phyloP scores from a whole-genome alignment of 2,329 filamentous ascomycete genomes.

The Verticillium dahliae region DNA sequence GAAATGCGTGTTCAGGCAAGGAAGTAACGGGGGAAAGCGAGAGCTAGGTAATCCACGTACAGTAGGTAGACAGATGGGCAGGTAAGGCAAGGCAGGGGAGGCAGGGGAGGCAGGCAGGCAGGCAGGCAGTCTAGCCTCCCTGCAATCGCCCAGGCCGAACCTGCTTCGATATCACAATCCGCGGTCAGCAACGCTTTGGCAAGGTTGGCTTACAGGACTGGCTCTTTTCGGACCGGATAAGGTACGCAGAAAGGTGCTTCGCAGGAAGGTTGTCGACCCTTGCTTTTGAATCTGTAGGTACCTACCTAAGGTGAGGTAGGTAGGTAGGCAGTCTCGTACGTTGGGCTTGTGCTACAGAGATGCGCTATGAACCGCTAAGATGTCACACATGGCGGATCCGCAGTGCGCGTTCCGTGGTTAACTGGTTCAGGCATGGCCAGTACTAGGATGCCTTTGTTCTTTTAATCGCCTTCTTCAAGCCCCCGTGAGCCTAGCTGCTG shows the following conservation, averaged over 20 bases:
- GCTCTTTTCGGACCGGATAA: too few relatives aligned
- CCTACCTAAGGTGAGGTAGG: too few relatives aligned
- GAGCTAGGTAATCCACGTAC: too few relatives aligned
- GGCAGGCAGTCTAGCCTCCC: too few relatives aligned
- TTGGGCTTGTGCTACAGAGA: conserved; percentile 4
- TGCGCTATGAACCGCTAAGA: conserved; percentile 9
- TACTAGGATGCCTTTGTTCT: neutral
- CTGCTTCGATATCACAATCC: neutral
- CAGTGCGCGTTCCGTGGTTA: conserved; percentile 5
- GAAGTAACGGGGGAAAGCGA: neutral
- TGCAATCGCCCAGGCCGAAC: too few relatives aligned
- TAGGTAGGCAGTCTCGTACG: neutral
- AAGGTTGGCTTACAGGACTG: neutral
- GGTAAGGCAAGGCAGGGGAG: too few relatives aligned
- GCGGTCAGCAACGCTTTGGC: conserved; percentile 1
- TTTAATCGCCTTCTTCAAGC: neutral
- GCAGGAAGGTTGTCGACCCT: neutral
- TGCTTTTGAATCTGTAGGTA: neutral
- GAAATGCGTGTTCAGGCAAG: neutral
- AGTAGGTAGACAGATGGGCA: too few relatives aligned
- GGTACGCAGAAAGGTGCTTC: neutral
- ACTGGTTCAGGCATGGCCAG: conserved; percentile 5
- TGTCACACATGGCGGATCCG: conserved; percentile 10
- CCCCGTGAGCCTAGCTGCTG: neutral
- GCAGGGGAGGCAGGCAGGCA: too few relatives aligned